These are phyloP conservation scores for Phytophthora chlamydospora DNA, from an alignment of 352 stramenopile species.

Conservation along the genomic window DNA sequence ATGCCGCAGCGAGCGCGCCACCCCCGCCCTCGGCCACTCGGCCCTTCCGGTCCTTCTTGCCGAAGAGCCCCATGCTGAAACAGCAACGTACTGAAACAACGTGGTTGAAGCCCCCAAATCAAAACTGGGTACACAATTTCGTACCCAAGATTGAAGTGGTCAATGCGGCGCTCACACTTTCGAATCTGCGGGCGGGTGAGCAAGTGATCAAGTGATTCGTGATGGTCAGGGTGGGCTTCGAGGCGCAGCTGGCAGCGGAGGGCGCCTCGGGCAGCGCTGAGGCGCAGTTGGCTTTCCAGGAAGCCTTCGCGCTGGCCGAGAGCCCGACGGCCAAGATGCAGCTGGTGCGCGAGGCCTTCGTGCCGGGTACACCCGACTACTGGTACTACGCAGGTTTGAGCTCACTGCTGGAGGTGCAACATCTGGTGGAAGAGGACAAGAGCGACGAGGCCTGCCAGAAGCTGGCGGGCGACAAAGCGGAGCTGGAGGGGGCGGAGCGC, in stretches of 20 bases:
- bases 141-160: neutral
- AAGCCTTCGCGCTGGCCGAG: slow-evolving; percentile 39
- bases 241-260: slow-evolving; percentile 35
- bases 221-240: slow-evolving; percentile 28
- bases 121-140: slow-evolving; percentile 3
- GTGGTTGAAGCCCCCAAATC: too few species aligned
- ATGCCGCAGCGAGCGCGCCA: slow-evolving; percentile 7
- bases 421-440: slow-evolving; percentile 29
- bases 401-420: slow-evolving; percentile 44
- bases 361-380: slow-evolving; percentile 29
- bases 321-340: slow-evolving; percentile 30
- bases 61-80: slow-evolving; percentile 48
- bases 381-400: slow-evolving; percentile 43
- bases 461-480: slow-evolving; percentile 16
- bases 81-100: too few species aligned
- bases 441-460: slow-evolving; percentile 26
- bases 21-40: slow-evolving; percentile 49
- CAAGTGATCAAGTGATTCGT: slow-evolving; percentile 15
- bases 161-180: slow-evolving; percentile 16
- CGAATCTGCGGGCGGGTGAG: slow-evolving; percentile 3
- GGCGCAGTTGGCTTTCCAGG: slow-evolving; percentile 34
- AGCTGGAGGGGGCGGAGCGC: slow-evolving; percentile 29
- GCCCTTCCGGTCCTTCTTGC: slow-evolving; percentile 28
- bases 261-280: slow-evolving; percentile 20
- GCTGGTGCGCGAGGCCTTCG: slow-evolving; percentile 30